A percentile compares a stretch with the other conserved stretches of the same genome.
These are phyloP conservation scores for Diplosphaera chodatii DNA, from an alignment of 139 green algal species.

Conservation along the genomic window DNA sequence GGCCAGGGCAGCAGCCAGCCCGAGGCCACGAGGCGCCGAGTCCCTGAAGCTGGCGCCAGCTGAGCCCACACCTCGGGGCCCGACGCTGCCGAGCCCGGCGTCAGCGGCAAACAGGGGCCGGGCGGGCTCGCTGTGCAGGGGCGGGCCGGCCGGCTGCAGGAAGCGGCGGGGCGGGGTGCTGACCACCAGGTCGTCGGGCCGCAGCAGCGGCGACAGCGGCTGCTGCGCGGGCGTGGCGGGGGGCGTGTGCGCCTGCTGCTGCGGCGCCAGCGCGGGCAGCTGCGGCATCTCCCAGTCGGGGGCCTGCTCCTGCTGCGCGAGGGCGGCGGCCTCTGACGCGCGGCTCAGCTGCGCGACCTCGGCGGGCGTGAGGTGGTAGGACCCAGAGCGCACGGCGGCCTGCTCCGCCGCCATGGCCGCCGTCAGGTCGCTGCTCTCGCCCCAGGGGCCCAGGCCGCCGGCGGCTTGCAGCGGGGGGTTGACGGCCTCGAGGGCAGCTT, in stretches of 20 bases:
- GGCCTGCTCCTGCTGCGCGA: neutral
- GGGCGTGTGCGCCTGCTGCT: no score
- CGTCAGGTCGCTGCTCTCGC: neutral
- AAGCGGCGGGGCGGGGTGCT: neutral
- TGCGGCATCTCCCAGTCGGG: neutral
- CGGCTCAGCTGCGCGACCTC: neutral
- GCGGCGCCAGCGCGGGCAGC: no score
- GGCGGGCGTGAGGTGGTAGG: neutral
- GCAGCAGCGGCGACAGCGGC: neutral
- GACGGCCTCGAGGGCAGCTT: no score
- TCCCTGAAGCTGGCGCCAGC: neutral
- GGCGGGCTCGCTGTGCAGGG: no score
- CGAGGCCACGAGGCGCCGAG: neutral
- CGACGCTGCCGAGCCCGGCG: no score
- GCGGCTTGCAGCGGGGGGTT: neutral
- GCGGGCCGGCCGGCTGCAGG: no score
- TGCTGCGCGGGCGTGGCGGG: neutral
- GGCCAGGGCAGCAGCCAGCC: neutral
- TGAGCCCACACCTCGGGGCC: no score
- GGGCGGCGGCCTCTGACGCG: neutral
- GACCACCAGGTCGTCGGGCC: neutral
- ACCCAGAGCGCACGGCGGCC: neutral
- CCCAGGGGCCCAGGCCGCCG: neutral
- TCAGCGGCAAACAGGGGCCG: no score
- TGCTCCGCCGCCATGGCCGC: neutral